Base-by-base conservation (phyloP, 208 protist species). In the Angomonas ambiguus region DNA sequence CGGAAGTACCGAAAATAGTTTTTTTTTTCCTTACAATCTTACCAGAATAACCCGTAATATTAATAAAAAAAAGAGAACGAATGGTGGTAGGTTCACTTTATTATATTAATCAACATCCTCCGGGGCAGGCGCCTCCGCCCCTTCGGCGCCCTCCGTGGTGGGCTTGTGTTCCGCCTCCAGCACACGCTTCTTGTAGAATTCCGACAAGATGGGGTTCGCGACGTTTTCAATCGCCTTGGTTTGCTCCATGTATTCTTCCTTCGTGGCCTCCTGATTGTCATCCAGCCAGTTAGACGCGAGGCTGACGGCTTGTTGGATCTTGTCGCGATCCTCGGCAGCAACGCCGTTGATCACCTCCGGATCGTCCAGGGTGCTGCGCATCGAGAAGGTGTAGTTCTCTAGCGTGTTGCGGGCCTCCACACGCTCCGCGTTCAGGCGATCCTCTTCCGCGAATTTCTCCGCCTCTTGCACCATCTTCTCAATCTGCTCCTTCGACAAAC, bases 221-320 rank as follows among this genome's bases (percentile, higher is more conserved):
- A 97, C 75, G 48, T 68, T 82, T 85, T 98, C 96, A 56, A 98
- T 72, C 65, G 94, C 83, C 79, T 98, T 95, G 42, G 81, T 84
- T 22, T 88, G 72, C 32, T 72, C 70, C 49, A 98, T 92, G 77
- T 90, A 97, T 72, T 98, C 97, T 61, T 98, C 93, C 74, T 95
- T 95, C 25, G 95, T 84, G 2, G 96, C 97, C 53, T 84, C 89
- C 27, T 91, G 94, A 80, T 99, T 98, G 72, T 89, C 77, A 41
- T 99, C 94, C 25, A 99, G 79, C 80, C 97, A 99, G 22, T 93
- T 75, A 63, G 99, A 91, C 27, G 94, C 77, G 56, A 95, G 92
- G 60, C 97, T 83, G 38, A 96, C 83, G 22, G 87, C 89, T 28
- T 80, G 72, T 53, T 95, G 79, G 77, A 97, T 80, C 30, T 87